phyloP scores from a whole-genome alignment of 306 rosid species.

The Fagus sylvatica region DNA sequence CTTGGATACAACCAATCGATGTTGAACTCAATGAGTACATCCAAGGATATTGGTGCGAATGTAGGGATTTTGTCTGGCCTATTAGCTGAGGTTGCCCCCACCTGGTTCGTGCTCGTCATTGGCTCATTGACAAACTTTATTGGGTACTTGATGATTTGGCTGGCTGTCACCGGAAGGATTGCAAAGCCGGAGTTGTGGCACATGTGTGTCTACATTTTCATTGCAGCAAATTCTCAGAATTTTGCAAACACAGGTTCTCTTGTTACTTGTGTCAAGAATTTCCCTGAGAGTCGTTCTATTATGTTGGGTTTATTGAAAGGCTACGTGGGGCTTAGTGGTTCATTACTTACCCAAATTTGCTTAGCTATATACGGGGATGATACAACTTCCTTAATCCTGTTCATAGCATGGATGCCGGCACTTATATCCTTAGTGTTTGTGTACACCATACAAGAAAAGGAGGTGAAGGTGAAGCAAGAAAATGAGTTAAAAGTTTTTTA shows the following conservation, averaged over 20 bases:
- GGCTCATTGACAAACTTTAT: conserved; percentile 49
- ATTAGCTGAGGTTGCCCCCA: conserved; percentile 44
- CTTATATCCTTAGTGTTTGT: conserved; percentile 39
- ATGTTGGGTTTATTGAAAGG: conserved; percentile 53
- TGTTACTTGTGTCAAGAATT: conserved; percentile 43
- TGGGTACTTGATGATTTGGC: conserved; percentile 55
- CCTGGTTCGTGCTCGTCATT: conserved; percentile 49
- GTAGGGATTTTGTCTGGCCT: conserved; percentile 46
- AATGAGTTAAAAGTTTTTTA: conserved; percentile 39
- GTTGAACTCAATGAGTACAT: conserved; percentile 37
- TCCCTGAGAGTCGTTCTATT: conserved; percentile 50
- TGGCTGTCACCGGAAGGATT: conserved; percentile 42
- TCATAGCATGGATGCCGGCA: conserved; percentile 53
- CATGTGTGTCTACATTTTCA: conserved; percentile 47
- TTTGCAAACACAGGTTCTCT: conserved; percentile 48
- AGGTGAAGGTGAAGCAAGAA: conserved; percentile 13
- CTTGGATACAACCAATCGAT: conserved; percentile 50
- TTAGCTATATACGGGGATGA: conserved; percentile 47
- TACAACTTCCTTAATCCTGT: conserved; percentile 40
- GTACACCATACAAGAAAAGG: conserved; percentile 31
- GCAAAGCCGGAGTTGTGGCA: conserved; percentile 50
- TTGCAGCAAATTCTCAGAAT: conserved; percentile 49
- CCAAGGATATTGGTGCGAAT: conserved; percentile 49
- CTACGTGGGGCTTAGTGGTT: conserved; percentile 55
- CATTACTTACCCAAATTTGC: conserved; percentile 43